phyloP scores from a whole-genome alignment of 768 basidiomycete species.

The Coprinopsis strossmayeri region DNA sequence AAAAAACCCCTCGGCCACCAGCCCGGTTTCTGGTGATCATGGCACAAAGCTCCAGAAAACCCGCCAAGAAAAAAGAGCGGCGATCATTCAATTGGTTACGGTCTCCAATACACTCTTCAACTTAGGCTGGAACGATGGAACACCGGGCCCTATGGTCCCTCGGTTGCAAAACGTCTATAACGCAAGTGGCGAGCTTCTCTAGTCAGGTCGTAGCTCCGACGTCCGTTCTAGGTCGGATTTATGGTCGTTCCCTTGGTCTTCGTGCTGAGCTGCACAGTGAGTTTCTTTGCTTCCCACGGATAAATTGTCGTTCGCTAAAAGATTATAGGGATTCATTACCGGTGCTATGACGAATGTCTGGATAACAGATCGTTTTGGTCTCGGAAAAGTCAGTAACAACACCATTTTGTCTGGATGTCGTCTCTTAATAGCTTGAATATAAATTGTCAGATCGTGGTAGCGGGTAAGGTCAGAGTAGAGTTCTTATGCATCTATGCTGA shows the following conservation, averaged over 20 bases:
- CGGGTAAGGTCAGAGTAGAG: neutral
- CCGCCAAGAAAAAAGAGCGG: neutral
- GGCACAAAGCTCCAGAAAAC: neutral
- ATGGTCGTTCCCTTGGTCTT: conserved; percentile 58
- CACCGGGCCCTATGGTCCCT: conserved; percentile 68
- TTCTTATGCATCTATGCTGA: neutral
- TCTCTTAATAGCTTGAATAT: neutral
- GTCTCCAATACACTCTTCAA: conserved; percentile 54
- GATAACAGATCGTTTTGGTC: conserved; percentile 29
- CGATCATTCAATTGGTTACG: conserved; percentile 41
- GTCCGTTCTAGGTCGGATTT: conserved; percentile 34
- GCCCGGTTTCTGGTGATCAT: too few species aligned
- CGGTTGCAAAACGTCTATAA: conserved; percentile 53
- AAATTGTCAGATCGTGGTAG: conserved; percentile 6
- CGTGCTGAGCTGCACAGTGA: conserved; percentile 32
- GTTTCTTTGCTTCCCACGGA: conserved; percentile 5
- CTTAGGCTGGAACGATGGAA: conserved; percentile 75
- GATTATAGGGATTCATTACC: conserved; percentile 30
- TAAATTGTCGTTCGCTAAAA: neutral
- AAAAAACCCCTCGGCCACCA: too few species aligned
- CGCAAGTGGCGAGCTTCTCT: conserved; percentile 23
- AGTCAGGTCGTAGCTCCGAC: neutral
- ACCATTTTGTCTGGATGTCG: neutral
- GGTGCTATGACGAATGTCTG: conserved; percentile 40
- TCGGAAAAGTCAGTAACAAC: conserved; percentile 30